phyloP scores from a whole-genome alignment of 2,329 filamentous ascomycete species.

The Nemania sp. region DNA sequence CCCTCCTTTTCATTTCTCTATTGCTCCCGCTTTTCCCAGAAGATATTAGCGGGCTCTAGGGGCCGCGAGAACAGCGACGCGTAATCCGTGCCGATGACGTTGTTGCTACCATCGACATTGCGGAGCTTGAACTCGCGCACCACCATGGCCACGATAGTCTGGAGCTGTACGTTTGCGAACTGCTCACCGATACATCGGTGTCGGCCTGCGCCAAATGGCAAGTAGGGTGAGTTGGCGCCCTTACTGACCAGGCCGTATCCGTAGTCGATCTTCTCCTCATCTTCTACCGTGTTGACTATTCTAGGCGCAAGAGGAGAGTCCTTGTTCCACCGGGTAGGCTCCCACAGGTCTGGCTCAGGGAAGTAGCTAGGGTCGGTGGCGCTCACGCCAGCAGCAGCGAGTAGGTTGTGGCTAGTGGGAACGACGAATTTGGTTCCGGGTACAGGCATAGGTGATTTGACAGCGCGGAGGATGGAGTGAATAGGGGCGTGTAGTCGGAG shows the following conservation, averaged over 20 bases:
- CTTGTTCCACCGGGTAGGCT: constrained; percentile 90
- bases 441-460: constrained; percentile 87
- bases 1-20: constrained; percentile 14
- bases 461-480: constrained; percentile 93
- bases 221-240: constrained; percentile 87
- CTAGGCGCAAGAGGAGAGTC: constrained; percentile 67
- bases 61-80: constrained; percentile 79
- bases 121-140: constrained; percentile 84
- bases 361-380: constrained; percentile 80
- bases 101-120: constrained; percentile 77
- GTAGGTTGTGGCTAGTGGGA: constrained; percentile 81
- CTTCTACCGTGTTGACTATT: constrained; percentile 60
- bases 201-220: constrained; percentile 92
- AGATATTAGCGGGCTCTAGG: constrained; percentile 75
- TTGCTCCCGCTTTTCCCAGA: constrained; percentile 76
- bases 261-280: constrained; percentile 87
- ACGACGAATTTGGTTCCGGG: constrained; percentile 86
- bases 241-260: constrained; percentile 94
- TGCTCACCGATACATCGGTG: constrained; percentile 97
- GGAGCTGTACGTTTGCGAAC: constrained; percentile 92
- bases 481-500: constrained; percentile 92
- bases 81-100: constrained; percentile 76
- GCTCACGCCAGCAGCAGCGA: constrained; percentile 87
- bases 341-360: constrained; percentile 84
- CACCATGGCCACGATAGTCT: constrained; percentile 82